These are phyloP conservation scores for Botrytis aclada DNA, from an alignment of 2,329 filamentous ascomycete species.

Conservation along the genomic window DNA sequence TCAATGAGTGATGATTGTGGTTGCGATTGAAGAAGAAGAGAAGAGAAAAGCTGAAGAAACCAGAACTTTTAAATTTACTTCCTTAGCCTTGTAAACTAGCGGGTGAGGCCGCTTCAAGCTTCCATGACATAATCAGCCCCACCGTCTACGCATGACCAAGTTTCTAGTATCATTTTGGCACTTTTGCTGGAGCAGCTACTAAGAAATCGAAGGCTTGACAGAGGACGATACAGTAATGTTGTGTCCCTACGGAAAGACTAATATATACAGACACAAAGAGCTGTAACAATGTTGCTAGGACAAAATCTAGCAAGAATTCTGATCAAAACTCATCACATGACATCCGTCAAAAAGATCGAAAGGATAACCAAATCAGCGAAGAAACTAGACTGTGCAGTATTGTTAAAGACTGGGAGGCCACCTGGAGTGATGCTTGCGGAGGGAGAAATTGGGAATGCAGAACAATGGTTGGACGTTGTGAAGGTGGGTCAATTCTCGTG, in stretches of 20 bases:
- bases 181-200: not conserved
- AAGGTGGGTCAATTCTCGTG: constrained; percentile 23
- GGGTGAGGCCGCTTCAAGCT: not conserved
- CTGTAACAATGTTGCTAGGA: not conserved
- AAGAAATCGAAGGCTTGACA: accelerated
- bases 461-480: constrained; percentile 33
- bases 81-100: not conserved
- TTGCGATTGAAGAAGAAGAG: not conserved
- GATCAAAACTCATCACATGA: constrained; percentile 79
- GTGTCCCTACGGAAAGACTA: not conserved
- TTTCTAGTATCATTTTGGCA: too few species aligned
- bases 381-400: constrained; percentile 56
- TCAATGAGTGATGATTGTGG: not conserved
- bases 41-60: accelerated
- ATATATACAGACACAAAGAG: not conserved
- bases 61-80: not conserved
- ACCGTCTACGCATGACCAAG: not conserved
- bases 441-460: constrained; percentile 23
- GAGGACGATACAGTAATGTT: not conserved
- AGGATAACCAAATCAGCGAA: constrained; percentile 63
- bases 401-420: constrained; percentile 63
- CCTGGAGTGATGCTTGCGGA: constrained; percentile 81
- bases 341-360: constrained; percentile 70
- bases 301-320: constrained; percentile 46
- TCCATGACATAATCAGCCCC: not conserved